phyloP scores from a whole-genome alignment of 2,329 filamentous ascomycete species.

The Zymoseptoria passerinii region DNA sequence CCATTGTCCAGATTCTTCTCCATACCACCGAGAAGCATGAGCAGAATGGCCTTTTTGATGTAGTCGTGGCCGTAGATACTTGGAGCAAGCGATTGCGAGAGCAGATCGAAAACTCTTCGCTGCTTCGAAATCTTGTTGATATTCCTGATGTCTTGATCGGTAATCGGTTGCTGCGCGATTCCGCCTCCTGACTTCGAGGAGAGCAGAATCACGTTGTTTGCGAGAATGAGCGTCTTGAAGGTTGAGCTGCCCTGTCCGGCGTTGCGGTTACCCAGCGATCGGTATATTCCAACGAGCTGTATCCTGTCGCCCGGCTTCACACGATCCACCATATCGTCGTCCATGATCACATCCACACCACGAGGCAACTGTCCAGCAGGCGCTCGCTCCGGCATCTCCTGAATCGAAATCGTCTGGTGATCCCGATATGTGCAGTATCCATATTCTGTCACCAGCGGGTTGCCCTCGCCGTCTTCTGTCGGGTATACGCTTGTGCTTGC shows the following conservation, averaged over 20 bases:
- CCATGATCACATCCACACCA: constrained; percentile 90
- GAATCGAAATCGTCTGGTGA: constrained; percentile 95
- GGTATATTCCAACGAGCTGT: constrained; percentile 92
- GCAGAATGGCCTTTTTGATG: constrained; percentile 93
- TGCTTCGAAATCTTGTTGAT: constrained; percentile 98
- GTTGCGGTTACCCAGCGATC: constrained; percentile 90
- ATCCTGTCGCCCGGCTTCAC: constrained; percentile 95
- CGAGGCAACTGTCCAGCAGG: constrained; percentile 91
- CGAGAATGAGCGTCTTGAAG: constrained; percentile 88
- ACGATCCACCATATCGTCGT: constrained; percentile 90
- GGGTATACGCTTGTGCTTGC: constrained; percentile 90
- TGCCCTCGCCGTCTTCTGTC: constrained; percentile 85
- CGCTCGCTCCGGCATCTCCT: constrained; percentile 97
- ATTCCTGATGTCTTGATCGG: constrained; percentile 93
- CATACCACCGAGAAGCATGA: constrained; percentile 91
- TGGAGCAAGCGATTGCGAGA: constrained; percentile 88
- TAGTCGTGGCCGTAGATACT: constrained; percentile 96
- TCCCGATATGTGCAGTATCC: constrained; percentile 93
- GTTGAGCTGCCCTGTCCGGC: constrained; percentile 82
- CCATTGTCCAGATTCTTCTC: constrained; percentile 99
- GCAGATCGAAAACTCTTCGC: constrained; percentile 81
- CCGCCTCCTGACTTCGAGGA: constrained; percentile 95
- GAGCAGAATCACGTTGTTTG: constrained; percentile 89
- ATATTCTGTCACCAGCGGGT: constrained; percentile 89
- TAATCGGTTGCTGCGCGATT: constrained; percentile 83